These are phyloP conservation scores for Arthrobotrys conoides DNA, from an alignment of 2,329 filamentous ascomycete species.

Conservation along the genomic window DNA sequence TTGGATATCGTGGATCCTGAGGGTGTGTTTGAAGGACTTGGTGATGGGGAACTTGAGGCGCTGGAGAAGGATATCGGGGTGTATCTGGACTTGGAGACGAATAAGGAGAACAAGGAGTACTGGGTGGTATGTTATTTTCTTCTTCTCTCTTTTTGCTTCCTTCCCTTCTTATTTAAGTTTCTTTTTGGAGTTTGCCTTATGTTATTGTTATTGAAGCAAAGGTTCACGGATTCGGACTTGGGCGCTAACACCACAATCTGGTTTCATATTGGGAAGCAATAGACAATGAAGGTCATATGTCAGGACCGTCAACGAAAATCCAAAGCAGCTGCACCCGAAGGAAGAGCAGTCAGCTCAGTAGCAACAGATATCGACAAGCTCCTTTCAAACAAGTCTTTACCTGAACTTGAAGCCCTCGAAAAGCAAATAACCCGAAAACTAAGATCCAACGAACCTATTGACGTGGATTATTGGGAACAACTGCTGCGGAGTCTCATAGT, in stretches of 20 bases:
- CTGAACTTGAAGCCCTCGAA: slow-evolving; percentile 89
- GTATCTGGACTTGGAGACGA: slow-evolving; percentile 86
- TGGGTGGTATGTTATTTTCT: slow-evolving; percentile 76
- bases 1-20: slow-evolving; percentile 85
- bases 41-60: slow-evolving; percentile 77
- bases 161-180: too few relatives aligned
- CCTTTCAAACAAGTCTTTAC: slow-evolving; percentile 84
- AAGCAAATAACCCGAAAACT: slow-evolving; percentile 88
- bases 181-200: too few relatives aligned
- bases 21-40: slow-evolving; percentile 81
- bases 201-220: too few relatives aligned
- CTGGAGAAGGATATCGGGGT: slow-evolving; percentile 84
- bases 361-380: slow-evolving; percentile 89
- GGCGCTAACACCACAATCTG: background rate
- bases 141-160: background rate
- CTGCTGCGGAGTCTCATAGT: slow-evolving; percentile 85
- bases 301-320: slow-evolving; percentile 79
- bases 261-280: slow-evolving; percentile 30
- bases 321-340: slow-evolving; percentile 73
- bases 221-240: too few relatives aligned
- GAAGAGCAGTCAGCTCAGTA: slow-evolving; percentile 84
- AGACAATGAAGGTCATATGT: slow-evolving; percentile 87
- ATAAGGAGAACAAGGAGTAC: slow-evolving; percentile 83
- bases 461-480: slow-evolving; percentile 98
- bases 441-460: slow-evolving; percentile 88